These are phyloP conservation scores for Arabidopsis hybrid DNA, from an alignment of 441 rosid genomes.

Conservation along the genomic window DNA sequence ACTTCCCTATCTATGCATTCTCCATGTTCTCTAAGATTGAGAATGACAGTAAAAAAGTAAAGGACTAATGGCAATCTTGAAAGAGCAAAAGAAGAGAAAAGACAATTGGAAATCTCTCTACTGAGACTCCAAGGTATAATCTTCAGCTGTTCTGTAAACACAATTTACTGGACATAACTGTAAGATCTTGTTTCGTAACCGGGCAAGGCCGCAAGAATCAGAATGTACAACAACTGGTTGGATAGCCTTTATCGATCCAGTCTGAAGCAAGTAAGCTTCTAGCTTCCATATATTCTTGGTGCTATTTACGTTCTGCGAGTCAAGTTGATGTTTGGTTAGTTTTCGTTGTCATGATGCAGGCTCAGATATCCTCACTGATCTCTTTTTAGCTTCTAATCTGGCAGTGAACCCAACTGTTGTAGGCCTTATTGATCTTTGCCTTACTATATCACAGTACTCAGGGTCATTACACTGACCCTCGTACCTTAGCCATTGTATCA, in stretches of 20 bases:
- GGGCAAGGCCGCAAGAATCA: conserved; percentile 30
- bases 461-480: conserved; percentile 63
- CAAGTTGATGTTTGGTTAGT: conserved; percentile 6
- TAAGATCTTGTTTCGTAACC: background rate
- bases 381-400: conserved; percentile 46
- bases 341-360: conserved; percentile 21
- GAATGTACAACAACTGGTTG: conserved; percentile 26
- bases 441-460: conserved; percentile 57
- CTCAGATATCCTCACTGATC: conserved; percentile 48
- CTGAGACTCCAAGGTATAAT: conserved; percentile 25
- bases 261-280: conserved; percentile 34
- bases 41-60: conserved; percentile 22
- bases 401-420: conserved; percentile 71
- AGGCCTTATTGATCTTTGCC: conserved; percentile 71
- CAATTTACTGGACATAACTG: conserved; percentile 10
- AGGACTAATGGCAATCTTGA: conserved; percentile 11
- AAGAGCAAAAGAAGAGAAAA: conserved; percentile 6
- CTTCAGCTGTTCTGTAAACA: conserved; percentile 17
- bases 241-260: conserved; percentile 11
- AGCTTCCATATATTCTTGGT: conserved; percentile 11
- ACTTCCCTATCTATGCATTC: conserved; percentile 20
- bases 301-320: conserved; percentile 32
- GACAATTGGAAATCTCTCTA: conserved; percentile 17
- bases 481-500: conserved; percentile 66
- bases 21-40: conserved; percentile 13